Evolutionary conservation across 768 basidiomycete genomes (phyloP).

Genomic region (Lentinula sp.): DNA sequence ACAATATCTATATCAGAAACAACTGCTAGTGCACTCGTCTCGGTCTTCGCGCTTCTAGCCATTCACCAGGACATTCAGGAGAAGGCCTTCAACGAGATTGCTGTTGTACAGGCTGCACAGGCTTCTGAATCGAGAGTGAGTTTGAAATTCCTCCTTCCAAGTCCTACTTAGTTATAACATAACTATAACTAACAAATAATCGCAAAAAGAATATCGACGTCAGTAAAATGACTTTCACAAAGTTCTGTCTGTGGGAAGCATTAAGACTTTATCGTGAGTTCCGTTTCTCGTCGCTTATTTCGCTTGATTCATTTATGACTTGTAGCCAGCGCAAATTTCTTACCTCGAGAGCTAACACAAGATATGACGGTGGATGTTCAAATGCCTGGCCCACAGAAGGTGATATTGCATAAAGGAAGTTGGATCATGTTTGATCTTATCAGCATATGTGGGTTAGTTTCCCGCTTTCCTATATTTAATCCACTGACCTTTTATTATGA

Average conservation of each 20-base stretch:
- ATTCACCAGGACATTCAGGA: conserved; percentile 25
- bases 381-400: conserved; percentile 4
- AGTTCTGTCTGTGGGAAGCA: conserved; percentile 12
- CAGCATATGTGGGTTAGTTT: conserved; percentile 14
- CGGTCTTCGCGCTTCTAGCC: conserved; percentile 22
- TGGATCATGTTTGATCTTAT: conserved; percentile 19
- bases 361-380: conserved; percentile 9
- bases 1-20: conserved; percentile 12
- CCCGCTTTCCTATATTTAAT: background rate
- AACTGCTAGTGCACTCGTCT: conserved; percentile 23
- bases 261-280: conserved; percentile 15
- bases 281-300: background rate
- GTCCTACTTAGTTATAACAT: too few species aligned
- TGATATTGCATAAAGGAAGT: conserved; percentile 13
- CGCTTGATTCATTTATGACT: background rate
- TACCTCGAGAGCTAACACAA: conserved; percentile 10
- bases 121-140: too few species aligned
- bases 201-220: background rate
- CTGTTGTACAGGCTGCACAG: too few species aligned
- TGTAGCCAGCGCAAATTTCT: conserved; percentile 12
- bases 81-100: conserved; percentile 18
- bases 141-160: too few species aligned
- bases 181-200: too few species aligned
- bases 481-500: background rate
- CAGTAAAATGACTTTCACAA: conserved; percentile 1